Evolutionary conservation across 2,329 filamentous ascomycete genomes (phyloP).

Genomic region (Aureobasidium mangrovei): DNA sequence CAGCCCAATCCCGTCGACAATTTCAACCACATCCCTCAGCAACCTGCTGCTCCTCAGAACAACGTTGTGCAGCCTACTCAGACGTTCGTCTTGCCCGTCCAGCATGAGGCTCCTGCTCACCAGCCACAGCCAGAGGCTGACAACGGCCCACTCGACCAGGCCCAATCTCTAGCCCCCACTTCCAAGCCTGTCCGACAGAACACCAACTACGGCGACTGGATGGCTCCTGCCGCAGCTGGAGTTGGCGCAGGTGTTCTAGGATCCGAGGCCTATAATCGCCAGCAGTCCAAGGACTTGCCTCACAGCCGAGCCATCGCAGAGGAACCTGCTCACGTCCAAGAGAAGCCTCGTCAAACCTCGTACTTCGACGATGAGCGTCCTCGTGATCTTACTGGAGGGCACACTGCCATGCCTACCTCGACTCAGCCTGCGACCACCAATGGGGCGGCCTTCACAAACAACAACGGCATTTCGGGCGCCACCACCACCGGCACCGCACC

Average conservation of each 20-base stretch:
- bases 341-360: neutral
- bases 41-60: neutral
- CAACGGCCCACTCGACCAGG: conserved; percentile 2
- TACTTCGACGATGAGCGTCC: neutral
- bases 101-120: conserved; percentile 11
- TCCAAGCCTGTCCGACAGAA: conserved; percentile 27
- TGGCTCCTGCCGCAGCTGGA: conserved; percentile 39
- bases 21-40: conserved; percentile 16
- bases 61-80: conserved; percentile 13
- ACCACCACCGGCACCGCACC: conserved; percentile 3
- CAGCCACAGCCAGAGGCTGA: conserved; percentile 18
- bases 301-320: neutral
- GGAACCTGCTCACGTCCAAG: neutral
- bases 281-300: conserved; percentile 14
- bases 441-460: neutral
- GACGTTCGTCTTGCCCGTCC: conserved; percentile 16
- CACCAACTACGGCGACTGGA: conserved; percentile 43
- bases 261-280: conserved; percentile 19
- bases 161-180: conserved; percentile 26
- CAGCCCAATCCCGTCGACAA: conserved; percentile 14
- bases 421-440: neutral
- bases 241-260: conserved; percentile 27
- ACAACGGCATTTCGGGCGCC: conserved; percentile 4
- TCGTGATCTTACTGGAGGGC: conserved; percentile 3
- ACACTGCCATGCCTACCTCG: neutral